These are phyloP conservation scores for Sporothrix euskadiensis DNA, from an alignment of 2,329 filamentous ascomycete species.

Conservation along the genomic window DNA sequence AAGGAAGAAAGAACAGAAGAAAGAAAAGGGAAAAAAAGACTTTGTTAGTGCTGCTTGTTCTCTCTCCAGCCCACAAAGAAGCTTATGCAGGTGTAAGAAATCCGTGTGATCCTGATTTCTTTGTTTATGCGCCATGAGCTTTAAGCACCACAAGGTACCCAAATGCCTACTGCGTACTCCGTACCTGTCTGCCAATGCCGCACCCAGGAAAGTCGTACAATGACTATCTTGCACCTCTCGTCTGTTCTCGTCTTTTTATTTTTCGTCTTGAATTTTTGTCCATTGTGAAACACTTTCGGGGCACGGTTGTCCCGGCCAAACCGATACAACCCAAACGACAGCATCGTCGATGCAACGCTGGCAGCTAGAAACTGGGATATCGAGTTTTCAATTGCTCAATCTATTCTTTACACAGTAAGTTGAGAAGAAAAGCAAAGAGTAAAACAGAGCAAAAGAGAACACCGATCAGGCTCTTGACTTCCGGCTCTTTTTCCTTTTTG, in stretches of 20 bases:
- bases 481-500: not conserved
- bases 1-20: no score
- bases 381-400: not conserved
- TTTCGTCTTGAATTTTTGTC: not conserved
- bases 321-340: not conserved
- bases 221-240: not conserved
- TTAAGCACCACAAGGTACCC: not conserved
- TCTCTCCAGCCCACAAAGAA: not conserved
- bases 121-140: not conserved
- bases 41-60: not conserved
- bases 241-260: not conserved
- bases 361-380: not conserved
- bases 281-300: not conserved
- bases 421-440: not conserved
- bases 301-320: not conserved
- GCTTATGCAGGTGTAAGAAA: not conserved
- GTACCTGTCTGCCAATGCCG: not conserved
- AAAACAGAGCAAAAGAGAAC: not conserved
- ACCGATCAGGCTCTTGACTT: not conserved
- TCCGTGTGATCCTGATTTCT: not conserved
- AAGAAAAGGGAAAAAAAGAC: not conserved
- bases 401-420: not conserved
- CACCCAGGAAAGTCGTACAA: not conserved
- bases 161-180: no score
- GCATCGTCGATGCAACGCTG: constrained; percentile 2